Conservation (phyloP, 768 basidiomycete species). For the Nidula microcarpa region DNA sequence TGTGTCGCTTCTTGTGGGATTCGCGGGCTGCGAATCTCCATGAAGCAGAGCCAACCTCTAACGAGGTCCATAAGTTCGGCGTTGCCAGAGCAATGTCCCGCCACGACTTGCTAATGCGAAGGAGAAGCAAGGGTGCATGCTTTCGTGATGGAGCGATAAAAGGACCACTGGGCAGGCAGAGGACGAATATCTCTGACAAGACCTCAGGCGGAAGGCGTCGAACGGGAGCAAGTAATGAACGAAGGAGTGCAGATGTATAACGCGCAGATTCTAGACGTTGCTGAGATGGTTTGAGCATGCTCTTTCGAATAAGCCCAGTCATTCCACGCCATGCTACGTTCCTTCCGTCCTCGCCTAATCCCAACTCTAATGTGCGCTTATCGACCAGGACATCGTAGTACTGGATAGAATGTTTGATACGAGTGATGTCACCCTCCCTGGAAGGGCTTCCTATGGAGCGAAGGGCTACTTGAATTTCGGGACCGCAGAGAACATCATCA, state of each 20-base stretch:
- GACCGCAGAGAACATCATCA: not conserved
- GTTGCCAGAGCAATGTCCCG: constrained; percentile 19
- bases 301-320: not conserved
- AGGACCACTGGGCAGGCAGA: constrained; percentile 10
- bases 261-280: not conserved
- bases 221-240: constrained; percentile 8
- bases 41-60: constrained; percentile 3
- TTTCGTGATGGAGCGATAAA: constrained; percentile 8
- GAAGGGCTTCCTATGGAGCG: not conserved
- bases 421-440: not conserved
- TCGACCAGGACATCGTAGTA: not conserved
- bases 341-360: not conserved
- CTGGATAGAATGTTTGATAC: not conserved
- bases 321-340: not conserved
- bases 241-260: not conserved
- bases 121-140: constrained; percentile 15
- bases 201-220: constrained; percentile 20
- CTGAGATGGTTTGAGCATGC: not conserved
- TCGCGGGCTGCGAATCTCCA: not conserved
- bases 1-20: not conserved
- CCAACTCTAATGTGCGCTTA: not conserved
- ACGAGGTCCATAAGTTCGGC: constrained; percentile 22
- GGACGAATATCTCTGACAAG: constrained; percentile 17
- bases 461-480: not conserved
- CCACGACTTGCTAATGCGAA: constrained; percentile 24